Conservation (phyloP, 257 asterid genomes). For the Craterostigma plantagineum region DNA sequence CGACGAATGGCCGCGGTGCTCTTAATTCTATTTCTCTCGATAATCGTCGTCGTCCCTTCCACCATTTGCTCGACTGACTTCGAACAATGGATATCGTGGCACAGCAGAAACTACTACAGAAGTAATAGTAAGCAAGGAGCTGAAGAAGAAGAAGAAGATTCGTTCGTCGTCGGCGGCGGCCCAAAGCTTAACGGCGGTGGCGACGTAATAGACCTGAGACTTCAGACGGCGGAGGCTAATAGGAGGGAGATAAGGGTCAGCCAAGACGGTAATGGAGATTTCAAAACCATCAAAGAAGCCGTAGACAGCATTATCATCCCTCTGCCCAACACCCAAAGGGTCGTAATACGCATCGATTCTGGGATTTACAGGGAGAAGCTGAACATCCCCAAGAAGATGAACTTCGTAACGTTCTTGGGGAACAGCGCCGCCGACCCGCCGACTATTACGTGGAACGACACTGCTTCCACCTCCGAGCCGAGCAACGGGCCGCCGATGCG, state of each 20-base stretch:
- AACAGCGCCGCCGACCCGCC: slow-evolving; percentile 8
- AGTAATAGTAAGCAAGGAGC: no score
- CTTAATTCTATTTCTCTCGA: no score
- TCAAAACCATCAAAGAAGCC: slow-evolving; percentile 31
- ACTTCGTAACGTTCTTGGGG: slow-evolving; percentile 51
- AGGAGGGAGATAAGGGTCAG: slow-evolving; percentile 19
- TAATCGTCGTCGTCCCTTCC: no score
- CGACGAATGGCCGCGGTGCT: no score
- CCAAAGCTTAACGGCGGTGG: no score
- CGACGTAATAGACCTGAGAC: slow-evolving; percentile 17
- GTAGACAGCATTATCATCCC: slow-evolving; percentile 27
- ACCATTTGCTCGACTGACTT: no score
- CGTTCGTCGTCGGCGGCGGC: no score
- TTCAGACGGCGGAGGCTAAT: slow-evolving; percentile 25
- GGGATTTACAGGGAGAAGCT: slow-evolving; percentile 65
- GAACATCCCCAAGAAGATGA: slow-evolving; percentile 29
- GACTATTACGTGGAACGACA: slow-evolving; percentile 43
- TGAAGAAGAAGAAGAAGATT: no score
- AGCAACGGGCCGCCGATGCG: slow-evolving; percentile 16
- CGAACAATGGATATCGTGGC: no score
- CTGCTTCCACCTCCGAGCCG: slow-evolving; percentile 25
- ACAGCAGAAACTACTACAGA: no score
- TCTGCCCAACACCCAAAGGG: slow-evolving; percentile 20
- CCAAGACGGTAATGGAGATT: slow-evolving; percentile 32
- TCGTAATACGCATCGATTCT: slow-evolving; percentile 18